These are phyloP conservation scores for Phlebiopsis flavidoalba DNA, from an alignment of 768 basidiomycete species.

Conservation along the genomic window DNA sequence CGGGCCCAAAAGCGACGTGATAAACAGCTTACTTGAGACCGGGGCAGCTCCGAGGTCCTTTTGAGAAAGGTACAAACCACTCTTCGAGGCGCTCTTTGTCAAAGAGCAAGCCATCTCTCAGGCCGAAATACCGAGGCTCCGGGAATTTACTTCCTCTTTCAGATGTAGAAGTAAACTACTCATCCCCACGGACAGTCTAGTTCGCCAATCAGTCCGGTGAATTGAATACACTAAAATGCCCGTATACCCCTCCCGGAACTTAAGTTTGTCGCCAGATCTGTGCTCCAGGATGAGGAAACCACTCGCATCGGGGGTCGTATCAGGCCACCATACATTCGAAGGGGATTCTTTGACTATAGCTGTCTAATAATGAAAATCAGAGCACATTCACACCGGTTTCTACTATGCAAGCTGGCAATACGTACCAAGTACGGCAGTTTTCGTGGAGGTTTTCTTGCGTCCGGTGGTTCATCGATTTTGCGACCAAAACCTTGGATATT, in stretches of 20 bases:
- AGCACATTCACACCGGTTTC: not conserved
- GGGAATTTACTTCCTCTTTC: conserved; percentile 36
- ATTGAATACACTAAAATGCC: conserved; percentile 14
- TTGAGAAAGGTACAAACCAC: not conserved
- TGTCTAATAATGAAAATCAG: conserved; percentile 25
- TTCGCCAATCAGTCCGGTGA: not conserved
- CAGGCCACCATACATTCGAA: conserved; percentile 36
- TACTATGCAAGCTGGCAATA: not conserved
- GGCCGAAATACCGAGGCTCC: conserved; percentile 34
- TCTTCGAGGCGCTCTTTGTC: conserved; percentile 6
- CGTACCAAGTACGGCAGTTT: conserved; percentile 41
- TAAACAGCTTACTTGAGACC: conserved; percentile 33
- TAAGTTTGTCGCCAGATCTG: conserved; percentile 28
- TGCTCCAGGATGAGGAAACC: conserved; percentile 28
- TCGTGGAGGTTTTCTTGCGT: conserved; percentile 36
- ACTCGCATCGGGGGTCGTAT: conserved; percentile 35
- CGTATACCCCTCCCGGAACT: conserved; percentile 38
- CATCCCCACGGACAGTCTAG: conserved; percentile 38
- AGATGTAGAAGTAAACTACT: conserved; percentile 28
- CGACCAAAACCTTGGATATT: conserved; percentile 36
- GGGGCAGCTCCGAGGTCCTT: conserved; percentile 36
- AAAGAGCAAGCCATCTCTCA: conserved; percentile 36
- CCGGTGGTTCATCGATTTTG: conserved; percentile 25
- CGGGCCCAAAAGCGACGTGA: no score
- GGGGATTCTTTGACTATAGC: conserved; percentile 42